Conservation (phyloP, 148 eudicot genomes). For the Chenopodium quinoa region DNA sequence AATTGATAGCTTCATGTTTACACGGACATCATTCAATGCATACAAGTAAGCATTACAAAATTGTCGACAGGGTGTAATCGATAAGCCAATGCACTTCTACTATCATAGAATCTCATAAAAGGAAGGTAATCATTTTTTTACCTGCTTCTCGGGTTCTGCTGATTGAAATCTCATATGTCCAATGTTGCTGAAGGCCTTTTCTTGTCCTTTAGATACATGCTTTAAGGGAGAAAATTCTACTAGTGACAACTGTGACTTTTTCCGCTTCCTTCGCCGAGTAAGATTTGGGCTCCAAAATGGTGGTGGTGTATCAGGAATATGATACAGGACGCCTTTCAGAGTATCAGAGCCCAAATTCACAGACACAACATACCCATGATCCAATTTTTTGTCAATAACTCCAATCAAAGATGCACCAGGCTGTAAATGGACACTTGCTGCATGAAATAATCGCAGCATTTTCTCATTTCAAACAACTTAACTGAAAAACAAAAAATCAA, state of each 20-base stretch:
- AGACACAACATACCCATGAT: conserved; percentile 62
- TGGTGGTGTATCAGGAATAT: conserved; percentile 36
- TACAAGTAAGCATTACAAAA: not conserved
- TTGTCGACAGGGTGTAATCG: not conserved
- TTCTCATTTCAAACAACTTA: not conserved
- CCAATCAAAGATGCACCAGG: conserved; percentile 60
- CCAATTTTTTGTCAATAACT: conserved; percentile 69
- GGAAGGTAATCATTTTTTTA: conserved; percentile 17
- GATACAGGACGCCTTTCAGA: conserved; percentile 78
- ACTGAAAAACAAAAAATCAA: not conserved
- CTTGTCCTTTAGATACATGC: conserved; percentile 54
- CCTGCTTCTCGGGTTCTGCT: conserved; percentile 70
- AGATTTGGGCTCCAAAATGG: conserved; percentile 32
- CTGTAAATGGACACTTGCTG: conserved; percentile 48
- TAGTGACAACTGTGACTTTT: conserved; percentile 41
- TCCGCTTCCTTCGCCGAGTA: conserved; percentile 34
- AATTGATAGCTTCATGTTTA: not conserved
- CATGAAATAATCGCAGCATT: conserved; percentile 9
- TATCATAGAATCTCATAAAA: not conserved
- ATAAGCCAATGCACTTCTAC: not conserved
- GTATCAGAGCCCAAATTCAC: conserved; percentile 64
- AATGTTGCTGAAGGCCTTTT: conserved; percentile 46
- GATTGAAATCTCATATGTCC: conserved; percentile 50
- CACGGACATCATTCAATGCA: not conserved
- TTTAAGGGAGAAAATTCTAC: conserved; percentile 50